These are phyloP conservation scores for Penicillium simplicissimum DNA, from an alignment of 495 filamentous ascomycete species.

Conservation along the genomic window DNA sequence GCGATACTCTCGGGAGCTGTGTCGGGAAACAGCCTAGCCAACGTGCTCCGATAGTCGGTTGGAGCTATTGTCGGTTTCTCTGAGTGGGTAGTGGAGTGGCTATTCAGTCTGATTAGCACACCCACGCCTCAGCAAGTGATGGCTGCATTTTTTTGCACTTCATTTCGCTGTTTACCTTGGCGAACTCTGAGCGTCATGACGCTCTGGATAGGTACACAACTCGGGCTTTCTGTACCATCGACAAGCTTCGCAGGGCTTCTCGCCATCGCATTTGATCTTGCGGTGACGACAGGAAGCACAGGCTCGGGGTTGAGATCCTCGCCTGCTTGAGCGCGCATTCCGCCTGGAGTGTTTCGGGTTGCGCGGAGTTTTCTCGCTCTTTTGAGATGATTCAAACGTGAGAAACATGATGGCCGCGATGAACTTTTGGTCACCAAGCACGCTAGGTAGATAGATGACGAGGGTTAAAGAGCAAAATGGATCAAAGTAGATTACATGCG, in stretches of 20 bases:
- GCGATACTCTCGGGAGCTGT: constrained; percentile 17
- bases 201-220: constrained; percentile 15
- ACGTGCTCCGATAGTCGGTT: constrained; percentile 11
- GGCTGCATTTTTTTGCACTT: background rate
- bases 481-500: background rate
- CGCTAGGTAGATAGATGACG: background rate
- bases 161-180: background rate
- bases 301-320: constrained; percentile 11
- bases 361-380: constrained; percentile 8
- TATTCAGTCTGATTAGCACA: constrained; percentile 9
- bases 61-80: constrained; percentile 3
- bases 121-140: background rate
- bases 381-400: constrained; percentile 15
- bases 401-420: constrained; percentile 15
- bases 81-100: constrained; percentile 14
- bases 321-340: constrained; percentile 10
- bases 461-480: background rate
- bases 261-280: constrained; percentile 29
- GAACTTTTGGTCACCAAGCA: background rate
- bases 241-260: constrained; percentile 31
- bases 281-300: constrained; percentile 28
- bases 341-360: constrained; percentile 17
- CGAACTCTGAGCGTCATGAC: constrained; percentile 16
- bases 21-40: constrained; percentile 24
- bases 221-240: constrained; percentile 28